Evolutionary conservation across 805 yeast genomes (phyloP).

Genomic region (Metschnikowia corniflorae): DNA sequence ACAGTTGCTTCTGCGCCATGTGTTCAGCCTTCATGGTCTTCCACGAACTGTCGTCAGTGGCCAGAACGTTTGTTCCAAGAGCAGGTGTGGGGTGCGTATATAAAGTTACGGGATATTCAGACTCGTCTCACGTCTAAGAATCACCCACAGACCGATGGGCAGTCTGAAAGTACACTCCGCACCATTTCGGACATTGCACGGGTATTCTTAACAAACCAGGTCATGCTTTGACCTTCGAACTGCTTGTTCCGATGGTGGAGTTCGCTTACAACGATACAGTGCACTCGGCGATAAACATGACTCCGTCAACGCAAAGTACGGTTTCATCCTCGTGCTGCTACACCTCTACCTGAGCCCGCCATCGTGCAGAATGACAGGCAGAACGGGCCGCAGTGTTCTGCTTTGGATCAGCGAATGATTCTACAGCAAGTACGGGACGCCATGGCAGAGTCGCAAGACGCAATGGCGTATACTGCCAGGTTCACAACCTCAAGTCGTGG

Average conservation of each 20-base stretch:
- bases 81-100: background rate
- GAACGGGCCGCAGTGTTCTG: background rate
- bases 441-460: background rate
- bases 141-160: slow-evolving; percentile 1
- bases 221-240: background rate
- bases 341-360: background rate
- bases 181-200: background rate
- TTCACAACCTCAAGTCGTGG: too few species aligned
- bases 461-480: background rate
- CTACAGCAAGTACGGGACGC: background rate
- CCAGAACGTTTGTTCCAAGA: background rate
- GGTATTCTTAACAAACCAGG: background rate
- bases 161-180: background rate
- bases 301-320: background rate
- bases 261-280: background rate
- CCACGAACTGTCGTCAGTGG: background rate
- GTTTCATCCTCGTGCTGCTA: background rate
- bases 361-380: too few species aligned
- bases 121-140: background rate
- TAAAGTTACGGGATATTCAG: background rate
- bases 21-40: background rate
- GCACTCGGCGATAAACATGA: background rate
- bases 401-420: background rate
- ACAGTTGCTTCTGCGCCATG: slow-evolving; percentile 1
- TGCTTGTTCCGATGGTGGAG: background rate